Evolutionary conservation across 306 rosid genomes (phyloP), one percentile per base, ranked within the genome.

Genomic region (Casuarina cunninghamiana): DNA sequence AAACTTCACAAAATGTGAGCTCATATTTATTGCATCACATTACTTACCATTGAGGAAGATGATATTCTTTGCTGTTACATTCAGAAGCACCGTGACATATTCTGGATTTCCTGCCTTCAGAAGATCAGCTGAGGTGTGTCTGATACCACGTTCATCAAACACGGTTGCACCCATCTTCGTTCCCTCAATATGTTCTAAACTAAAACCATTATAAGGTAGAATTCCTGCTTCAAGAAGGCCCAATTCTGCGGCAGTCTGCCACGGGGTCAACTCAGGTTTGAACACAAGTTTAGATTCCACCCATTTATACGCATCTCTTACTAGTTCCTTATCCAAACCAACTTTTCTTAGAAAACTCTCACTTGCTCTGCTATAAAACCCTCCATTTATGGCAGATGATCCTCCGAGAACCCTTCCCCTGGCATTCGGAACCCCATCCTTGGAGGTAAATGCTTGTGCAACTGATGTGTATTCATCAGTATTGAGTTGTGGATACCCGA

Each of bases 141-240:
- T 26, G 32, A 26, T 26, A 26, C 32, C 32, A 26, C 32, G 32
- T 26, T 26, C 32, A 26, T 26, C 32, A 26, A 26, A 26, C 57
- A 84, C 79, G 51, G 89, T 90, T 26, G 32, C 32, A 26, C 32
- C 32, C 32, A 26, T 1, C 32, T 26, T 26, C 1, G 32, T 26
- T 26, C 32, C 32, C 32, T 26, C 32, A 26, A 26, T 26, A 26
- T 26, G 32, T 26, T 26, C 32, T 1, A 26, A 26, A 26, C 32
- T 26, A 26, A 26, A 26, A 26, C 32, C 32, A 26, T 26, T 26
- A 26, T 26, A 26, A 10, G 97, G 97, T 8, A 84, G 77, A 57
- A 92, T 60, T 26, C 97, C 97, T 46, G 90, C 83, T 76, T 88
- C 97, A 55, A 92, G 93, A 74, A 92, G 85, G 82, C 93, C 86